These are phyloP conservation scores for Hylodesmum podocarpum DNA, from an alignment of 306 rosid genomes.

Conservation along the genomic window DNA sequence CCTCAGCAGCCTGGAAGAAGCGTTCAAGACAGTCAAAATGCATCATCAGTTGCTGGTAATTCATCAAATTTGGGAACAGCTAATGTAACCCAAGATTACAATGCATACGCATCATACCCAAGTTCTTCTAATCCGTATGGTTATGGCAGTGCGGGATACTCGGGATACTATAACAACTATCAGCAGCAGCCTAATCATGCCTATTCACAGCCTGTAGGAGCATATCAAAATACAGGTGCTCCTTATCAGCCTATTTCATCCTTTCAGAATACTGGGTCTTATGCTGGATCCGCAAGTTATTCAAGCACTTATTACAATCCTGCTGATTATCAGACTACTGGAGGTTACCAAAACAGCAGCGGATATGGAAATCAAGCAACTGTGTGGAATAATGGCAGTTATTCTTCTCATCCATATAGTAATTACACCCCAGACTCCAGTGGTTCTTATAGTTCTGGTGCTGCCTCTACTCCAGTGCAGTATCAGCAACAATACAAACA, in stretches of 20 bases:
- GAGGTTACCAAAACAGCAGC: constrained; percentile 77
- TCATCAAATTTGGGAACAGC: constrained; percentile 86
- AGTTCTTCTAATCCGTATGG: constrained; percentile 85
- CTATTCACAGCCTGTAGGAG: constrained; percentile 95
- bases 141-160: constrained; percentile 86
- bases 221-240: constrained; percentile 99
- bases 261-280: constrained; percentile 99
- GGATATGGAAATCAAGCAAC: constrained; percentile 73
- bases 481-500: constrained; percentile 85
- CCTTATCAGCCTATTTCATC: constrained; percentile 99
- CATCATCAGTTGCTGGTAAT: constrained; percentile 70
- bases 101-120: constrained; percentile 77
- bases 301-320: constrained; percentile 99
- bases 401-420: constrained; percentile 70
- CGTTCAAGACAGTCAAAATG: constrained; percentile 63
- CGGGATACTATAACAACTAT: constrained; percentile 77
- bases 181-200: constrained; percentile 90
- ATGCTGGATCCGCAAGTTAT: constrained; percentile 98
- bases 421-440: constrained; percentile 66
- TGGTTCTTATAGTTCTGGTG: constrained; percentile 63
- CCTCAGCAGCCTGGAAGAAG: constrained; percentile 66
- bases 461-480: constrained; percentile 57
- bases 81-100: constrained; percentile 85
- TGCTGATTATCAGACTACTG: constrained; percentile 99
- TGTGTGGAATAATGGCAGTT: constrained; percentile 76